Conservation (phyloP, 805 yeast species). For the Jamesozyma piceae region DNA sequence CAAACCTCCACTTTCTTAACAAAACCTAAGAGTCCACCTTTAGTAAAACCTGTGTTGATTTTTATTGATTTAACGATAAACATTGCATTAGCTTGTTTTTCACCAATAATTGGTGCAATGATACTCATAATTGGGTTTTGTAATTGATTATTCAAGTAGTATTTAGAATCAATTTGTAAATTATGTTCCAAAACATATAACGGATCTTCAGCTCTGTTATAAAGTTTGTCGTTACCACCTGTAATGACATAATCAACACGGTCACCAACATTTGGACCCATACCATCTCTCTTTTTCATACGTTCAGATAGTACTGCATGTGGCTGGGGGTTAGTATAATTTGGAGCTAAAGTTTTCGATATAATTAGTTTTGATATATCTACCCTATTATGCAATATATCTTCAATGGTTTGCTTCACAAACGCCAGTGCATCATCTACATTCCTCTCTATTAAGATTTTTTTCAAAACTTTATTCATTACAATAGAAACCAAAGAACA, state of each 20-base stretch:
- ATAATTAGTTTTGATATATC: constrained; percentile 91
- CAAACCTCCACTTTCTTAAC: constrained; percentile 84
- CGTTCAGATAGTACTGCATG: constrained; percentile 94
- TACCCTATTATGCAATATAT: constrained; percentile 78
- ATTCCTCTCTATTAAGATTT: constrained; percentile 78
- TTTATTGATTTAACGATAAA: constrained; percentile 45
- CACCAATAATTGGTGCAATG: constrained; percentile 91
- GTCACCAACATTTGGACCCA: constrained; percentile 95
- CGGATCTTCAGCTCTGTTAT: constrained; percentile 96
- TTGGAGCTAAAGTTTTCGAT: constrained; percentile 84
- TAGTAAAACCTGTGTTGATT: constrained; percentile 44
- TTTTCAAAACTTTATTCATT: constrained; percentile 79
- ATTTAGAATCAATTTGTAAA: constrained; percentile 87
- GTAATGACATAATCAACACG: constrained; percentile 96
- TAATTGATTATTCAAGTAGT: constrained; percentile 85
- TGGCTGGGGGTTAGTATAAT: constrained; percentile 93
- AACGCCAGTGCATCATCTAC: constrained; percentile 75
- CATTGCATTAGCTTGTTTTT: constrained; percentile 66
- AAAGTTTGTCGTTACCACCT: constrained; percentile 72
- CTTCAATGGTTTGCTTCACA: constrained; percentile 83
- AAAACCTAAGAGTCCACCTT: constrained; percentile 87
- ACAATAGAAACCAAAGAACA: constrained; percentile 92
- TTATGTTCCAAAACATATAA: constrained; percentile 85
- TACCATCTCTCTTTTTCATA: constrained; percentile 94
- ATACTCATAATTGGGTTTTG: constrained; percentile 89